Evolutionary conservation across 768 basidiomycete genomes (phyloP).

Genomic region (Neoboletus magnificus): DNA sequence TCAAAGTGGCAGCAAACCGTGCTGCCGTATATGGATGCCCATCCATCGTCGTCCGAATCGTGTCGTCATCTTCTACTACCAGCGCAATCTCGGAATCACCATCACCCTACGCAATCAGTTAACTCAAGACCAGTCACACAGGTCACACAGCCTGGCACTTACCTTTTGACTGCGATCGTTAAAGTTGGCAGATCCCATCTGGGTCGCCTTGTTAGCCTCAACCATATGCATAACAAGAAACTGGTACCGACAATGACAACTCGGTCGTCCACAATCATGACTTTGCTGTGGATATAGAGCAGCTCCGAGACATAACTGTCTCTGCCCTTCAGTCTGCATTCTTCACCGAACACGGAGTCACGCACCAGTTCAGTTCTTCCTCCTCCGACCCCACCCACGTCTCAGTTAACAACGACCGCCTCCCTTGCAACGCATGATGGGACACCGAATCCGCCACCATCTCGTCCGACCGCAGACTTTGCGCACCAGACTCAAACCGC

Average conservation of each 20-base stretch:
- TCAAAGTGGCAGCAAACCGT: constrained; percentile 79
- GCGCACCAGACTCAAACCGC: constrained; percentile 68
- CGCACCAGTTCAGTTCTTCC: constrained; percentile 79
- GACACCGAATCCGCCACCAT: constrained; percentile 72
- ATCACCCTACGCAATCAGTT: constrained; percentile 57
- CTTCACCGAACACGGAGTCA: constrained; percentile 23
- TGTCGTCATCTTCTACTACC: constrained; percentile 85
- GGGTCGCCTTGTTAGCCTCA: background rate
- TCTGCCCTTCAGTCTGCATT: constrained; percentile 5
- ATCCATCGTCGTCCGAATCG: constrained; percentile 74
- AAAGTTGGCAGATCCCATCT: constrained; percentile 94
- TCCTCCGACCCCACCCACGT: constrained; percentile 79
- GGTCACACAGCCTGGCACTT: background rate
- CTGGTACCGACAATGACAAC: constrained; percentile 70
- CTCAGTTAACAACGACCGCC: constrained; percentile 63
- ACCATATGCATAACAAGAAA: background rate
- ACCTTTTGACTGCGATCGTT: constrained; percentile 86
- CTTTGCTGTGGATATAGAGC: constrained; percentile 80
- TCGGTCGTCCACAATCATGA: constrained; percentile 94
- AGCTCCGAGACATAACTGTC: constrained; percentile 77
- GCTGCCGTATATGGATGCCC: constrained; percentile 68
- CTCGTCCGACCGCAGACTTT: constrained; percentile 52
- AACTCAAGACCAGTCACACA: constrained; percentile 1
- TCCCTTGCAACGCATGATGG: constrained; percentile 73
- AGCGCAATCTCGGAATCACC: constrained; percentile 95